phyloP scores from a whole-genome alignment of 2,329 filamentous ascomycete species.

The Penicillium olsonii region DNA sequence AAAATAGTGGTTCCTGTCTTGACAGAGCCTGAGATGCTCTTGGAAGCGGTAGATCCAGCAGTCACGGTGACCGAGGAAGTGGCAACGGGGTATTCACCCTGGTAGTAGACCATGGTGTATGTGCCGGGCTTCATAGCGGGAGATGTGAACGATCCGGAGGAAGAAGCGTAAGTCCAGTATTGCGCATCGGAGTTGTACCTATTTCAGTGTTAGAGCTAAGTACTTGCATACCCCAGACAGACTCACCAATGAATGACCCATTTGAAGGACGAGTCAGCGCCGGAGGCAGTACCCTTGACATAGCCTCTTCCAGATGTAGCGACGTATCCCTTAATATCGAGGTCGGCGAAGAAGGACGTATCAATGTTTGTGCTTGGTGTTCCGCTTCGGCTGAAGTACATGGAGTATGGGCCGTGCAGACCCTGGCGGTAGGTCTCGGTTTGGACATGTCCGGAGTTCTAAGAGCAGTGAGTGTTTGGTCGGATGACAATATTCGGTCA shows the following conservation, averaged over 20 bases:
- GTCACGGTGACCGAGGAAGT: conserved; percentile 52
- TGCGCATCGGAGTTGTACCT: conserved; percentile 61
- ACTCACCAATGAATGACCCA: conserved; percentile 64
- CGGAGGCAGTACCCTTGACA: conserved; percentile 62
- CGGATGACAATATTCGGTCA: not conserved
- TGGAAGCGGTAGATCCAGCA: conserved; percentile 51
- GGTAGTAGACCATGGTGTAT: conserved; percentile 69
- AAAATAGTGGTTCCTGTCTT: conserved; percentile 58
- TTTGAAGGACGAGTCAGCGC: conserved; percentile 55
- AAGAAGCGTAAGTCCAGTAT: conserved; percentile 64
- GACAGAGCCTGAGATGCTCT: conserved; percentile 54
- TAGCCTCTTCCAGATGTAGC: conserved; percentile 58
- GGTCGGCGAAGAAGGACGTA: conserved; percentile 60
- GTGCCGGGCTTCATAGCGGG: conserved; percentile 68
- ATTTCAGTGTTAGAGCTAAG: not conserved
- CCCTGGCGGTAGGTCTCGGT: conserved; percentile 65
- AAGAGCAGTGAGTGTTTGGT: conserved; percentile 6
- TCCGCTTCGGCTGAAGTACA: conserved; percentile 61
- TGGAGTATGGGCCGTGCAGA: conserved; percentile 66
- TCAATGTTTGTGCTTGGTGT: conserved; percentile 56
- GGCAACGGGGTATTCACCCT: conserved; percentile 59
- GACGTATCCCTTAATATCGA: conserved; percentile 61
- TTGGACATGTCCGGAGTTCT: conserved; percentile 64
- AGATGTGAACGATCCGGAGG: conserved; percentile 61
- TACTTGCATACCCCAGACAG: no score